Evolutionary conservation across 164 flowering plant genomes (phyloP).

Genomic region (Magnolia changhungtana): DNA sequence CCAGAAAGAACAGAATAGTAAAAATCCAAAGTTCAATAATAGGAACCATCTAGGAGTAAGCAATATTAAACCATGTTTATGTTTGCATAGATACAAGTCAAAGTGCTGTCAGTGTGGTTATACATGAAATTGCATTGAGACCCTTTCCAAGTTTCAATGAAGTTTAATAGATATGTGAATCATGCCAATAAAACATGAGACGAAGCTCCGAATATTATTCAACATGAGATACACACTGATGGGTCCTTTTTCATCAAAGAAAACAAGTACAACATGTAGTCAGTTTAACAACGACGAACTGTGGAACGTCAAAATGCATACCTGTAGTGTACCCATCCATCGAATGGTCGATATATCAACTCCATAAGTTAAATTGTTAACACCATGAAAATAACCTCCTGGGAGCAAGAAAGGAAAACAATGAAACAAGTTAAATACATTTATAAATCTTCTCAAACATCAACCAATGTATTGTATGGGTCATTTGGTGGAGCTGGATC

Average conservation of each 20-base stretch:
- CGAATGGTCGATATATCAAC: slow-evolving; percentile 56
- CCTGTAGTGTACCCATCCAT: slow-evolving; percentile 76
- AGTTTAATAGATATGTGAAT: no score
- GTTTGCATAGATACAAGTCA: background rate
- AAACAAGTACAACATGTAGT: background rate
- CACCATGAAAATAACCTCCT: slow-evolving; percentile 80
- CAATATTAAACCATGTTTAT: background rate
- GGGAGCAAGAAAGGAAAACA: slow-evolving; percentile 1
- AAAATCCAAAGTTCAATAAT: background rate
- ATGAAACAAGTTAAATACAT: background rate
- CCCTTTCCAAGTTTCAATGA: background rate
- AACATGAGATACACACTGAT: background rate
- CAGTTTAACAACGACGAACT: background rate
- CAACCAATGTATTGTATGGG: no score
- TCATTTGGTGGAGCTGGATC: no score
- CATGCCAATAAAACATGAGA: no score
- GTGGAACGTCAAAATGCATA: slow-evolving; percentile 14
- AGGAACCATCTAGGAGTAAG: background rate
- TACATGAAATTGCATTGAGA: background rate
- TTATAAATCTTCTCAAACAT: background rate
- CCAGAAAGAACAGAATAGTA: background rate
- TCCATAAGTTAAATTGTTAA: slow-evolving; percentile 56
- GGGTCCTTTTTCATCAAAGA: background rate
- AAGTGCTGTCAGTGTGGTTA: background rate
- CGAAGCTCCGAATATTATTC: no score